These are phyloP conservation scores for Agaricus sinodeliciosus DNA, from an alignment of 768 basidiomycete genomes.

Conservation along the genomic window DNA sequence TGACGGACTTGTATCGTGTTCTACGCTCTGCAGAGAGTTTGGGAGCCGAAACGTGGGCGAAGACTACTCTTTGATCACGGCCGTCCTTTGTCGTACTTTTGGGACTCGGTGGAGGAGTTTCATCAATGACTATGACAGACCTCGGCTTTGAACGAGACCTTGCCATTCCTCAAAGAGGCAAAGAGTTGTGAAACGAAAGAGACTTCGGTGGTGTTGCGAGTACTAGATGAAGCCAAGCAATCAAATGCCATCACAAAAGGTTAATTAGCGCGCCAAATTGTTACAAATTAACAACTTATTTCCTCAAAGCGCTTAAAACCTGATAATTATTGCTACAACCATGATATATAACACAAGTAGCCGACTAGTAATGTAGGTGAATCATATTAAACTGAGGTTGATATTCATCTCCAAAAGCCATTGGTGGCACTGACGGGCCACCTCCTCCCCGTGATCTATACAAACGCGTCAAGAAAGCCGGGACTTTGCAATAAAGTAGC, in stretches of 20 bases:
- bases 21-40: conserved; percentile 30
- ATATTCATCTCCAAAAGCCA: conserved; percentile 29
- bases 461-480: not conserved
- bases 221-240: not conserved
- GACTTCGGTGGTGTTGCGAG: not conserved
- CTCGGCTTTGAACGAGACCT: not conserved
- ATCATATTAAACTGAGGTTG: not conserved
- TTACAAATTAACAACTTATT: not conserved
- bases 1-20: conserved; percentile 31
- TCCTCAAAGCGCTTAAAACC: not conserved
- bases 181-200: not conserved
- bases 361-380: not conserved
- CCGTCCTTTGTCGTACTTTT: not conserved
- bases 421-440: conserved; percentile 41
- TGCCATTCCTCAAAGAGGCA: not conserved
- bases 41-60: conserved; percentile 33
- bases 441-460: conserved; percentile 43
- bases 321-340: too few species aligned
- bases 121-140: not conserved
- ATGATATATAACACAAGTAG: not conserved
- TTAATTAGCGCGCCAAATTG: not conserved
- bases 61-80: not conserved
- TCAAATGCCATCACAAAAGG: not conserved
- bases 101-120: not conserved
- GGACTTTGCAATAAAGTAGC: not conserved